Evolutionary conservation across 768 basidiomycete genomes (phyloP).

Genomic region (Dioszegia hungarica): DNA sequence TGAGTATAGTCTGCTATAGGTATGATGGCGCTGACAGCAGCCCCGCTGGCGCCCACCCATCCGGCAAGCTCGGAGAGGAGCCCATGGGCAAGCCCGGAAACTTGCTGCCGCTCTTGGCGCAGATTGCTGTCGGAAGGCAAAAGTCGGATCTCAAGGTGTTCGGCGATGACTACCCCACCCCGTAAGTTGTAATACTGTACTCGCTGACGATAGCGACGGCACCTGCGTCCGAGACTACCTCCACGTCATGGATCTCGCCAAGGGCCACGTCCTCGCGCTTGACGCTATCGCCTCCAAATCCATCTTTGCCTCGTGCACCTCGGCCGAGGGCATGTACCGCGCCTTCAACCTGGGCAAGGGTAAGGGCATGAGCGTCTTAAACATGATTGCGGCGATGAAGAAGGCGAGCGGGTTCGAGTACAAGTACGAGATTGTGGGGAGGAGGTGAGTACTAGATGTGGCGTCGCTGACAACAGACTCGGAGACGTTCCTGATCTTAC

Average conservation of each 20-base stretch:
- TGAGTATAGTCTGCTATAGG: no score
- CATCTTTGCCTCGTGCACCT: conserved; percentile 56
- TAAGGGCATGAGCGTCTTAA: conserved; percentile 80
- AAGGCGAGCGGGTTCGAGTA: conserved; percentile 83
- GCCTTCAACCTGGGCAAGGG: conserved; percentile 97
- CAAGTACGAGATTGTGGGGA: conserved; percentile 81
- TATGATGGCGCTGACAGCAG: conserved; percentile 52
- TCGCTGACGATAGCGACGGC: conserved; percentile 63
- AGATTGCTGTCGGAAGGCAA: conserved; percentile 88
- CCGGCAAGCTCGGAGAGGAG: conserved; percentile 91
- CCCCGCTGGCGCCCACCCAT: conserved; percentile 97
- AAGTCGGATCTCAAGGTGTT: conserved; percentile 70
- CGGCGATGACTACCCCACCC: conserved; percentile 94
- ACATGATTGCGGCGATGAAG: conserved; percentile 92
- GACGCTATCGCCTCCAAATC: conserved; percentile 61
- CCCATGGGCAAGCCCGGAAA: conserved; percentile 94
- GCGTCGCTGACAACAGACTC: conserved; percentile 14
- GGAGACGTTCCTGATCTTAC: conserved; percentile 97
- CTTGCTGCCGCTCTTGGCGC: conserved; percentile 83
- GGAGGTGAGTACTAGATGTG: conserved; percentile 60
- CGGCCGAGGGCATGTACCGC: conserved; percentile 60
- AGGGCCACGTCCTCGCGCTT: conserved; percentile 85
- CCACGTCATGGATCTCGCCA: conserved; percentile 82
- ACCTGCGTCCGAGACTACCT: conserved; percentile 87
- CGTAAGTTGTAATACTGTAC: conserved; percentile 53